Conservation (phyloP, 1,284 basidiomycete genomes). For the Ceratobasidium sp. region DNA sequence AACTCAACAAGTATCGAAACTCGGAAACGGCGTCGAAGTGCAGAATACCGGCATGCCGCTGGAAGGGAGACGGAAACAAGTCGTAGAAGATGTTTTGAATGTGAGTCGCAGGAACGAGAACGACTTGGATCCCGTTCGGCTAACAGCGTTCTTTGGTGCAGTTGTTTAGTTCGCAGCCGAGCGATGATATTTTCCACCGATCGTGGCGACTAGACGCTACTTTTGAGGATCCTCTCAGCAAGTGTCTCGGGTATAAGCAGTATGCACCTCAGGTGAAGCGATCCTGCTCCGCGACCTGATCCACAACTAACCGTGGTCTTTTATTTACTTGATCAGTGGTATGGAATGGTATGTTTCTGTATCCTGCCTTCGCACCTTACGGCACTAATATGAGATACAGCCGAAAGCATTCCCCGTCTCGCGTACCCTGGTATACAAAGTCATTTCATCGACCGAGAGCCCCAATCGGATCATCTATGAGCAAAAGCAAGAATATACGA, state of each 20-base stretch:
- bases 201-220: slow-evolving; percentile 70
- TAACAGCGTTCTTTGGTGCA: slow-evolving; percentile 46
- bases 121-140: neutral
- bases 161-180: slow-evolving; percentile 71
- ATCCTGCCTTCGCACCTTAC: slow-evolving; percentile 7
- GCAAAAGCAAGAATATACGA: slow-evolving; percentile 73
- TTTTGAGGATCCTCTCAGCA: slow-evolving; percentile 71
- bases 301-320: slow-evolving; percentile 11
- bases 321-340: slow-evolving; percentile 63
- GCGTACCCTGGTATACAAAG: slow-evolving; percentile 64
- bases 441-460: slow-evolving; percentile 68
- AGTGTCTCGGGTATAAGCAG: slow-evolving; percentile 66
- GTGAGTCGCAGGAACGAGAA: slow-evolving; percentile 54
- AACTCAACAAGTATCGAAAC: slow-evolving; percentile 8
- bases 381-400: slow-evolving; percentile 56
- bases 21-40: slow-evolving; percentile 32
- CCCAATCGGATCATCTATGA: slow-evolving; percentile 72
- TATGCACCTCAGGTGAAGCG: slow-evolving; percentile 67
- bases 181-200: slow-evolving; percentile 67
- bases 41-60: slow-evolving; percentile 38
- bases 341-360: slow-evolving; percentile 61
- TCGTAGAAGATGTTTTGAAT: slow-evolving; percentile 69
- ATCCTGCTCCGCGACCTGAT: neutral
- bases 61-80: slow-evolving; percentile 59
- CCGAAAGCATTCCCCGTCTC: slow-evolving; percentile 68